Evolutionary conservation across 805 yeast species (phyloP), one percentile per base, ranked within the genome.

Genomic region (Zygoascus bituminiphila): DNA sequence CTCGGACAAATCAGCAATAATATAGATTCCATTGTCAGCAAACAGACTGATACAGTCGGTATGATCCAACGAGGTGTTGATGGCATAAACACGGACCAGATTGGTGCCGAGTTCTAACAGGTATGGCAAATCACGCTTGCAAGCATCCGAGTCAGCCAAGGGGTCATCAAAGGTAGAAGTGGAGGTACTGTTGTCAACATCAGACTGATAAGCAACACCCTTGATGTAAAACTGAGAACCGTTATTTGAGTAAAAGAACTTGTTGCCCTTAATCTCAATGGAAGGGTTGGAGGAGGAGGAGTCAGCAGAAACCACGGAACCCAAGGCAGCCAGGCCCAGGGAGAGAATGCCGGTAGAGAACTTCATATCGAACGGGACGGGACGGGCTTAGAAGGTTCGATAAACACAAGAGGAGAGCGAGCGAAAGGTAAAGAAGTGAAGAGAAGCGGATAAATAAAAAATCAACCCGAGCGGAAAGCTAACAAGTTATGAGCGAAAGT

Each of bases 161-260:
- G 97, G 95, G 66, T 91, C 97, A 42, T 63, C 62, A 58, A 81
- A 55, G 42, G 81, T 59, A 45, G 86, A 88, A 51, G 91, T 91
- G 53, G 70, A 67, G 67, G 84, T 84, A 31, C 54, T 53, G 48
- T 57, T 55, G 46, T 77, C 76, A 12, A 80, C 73, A 56, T 81
- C 76, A 40, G 82, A 80, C 68, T 88, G 96, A 67, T 88, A 88
- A 0, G 95, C 95, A 45, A 88, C 76, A 56, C 97, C 97, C 60
- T 79, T 82, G 60, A 89, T 76, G 67, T 81, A 89, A 68, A 89
- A 89, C 68, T 87, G 95, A 39, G 84, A 76, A 9, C 88, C 91
- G 55, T 81, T 78, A 55, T 71, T 73, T 17, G 81, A 68, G 66
- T 79, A 77, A 66, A 83, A 88, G 67, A 91, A 88, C 66, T 84